A percentile compares a stretch with the other conserved stretches of the same genome.
Evolutionary conservation across 2,329 filamentous ascomycete genomes (phyloP).

Genomic region (Epichloe glyceriae): DNA sequence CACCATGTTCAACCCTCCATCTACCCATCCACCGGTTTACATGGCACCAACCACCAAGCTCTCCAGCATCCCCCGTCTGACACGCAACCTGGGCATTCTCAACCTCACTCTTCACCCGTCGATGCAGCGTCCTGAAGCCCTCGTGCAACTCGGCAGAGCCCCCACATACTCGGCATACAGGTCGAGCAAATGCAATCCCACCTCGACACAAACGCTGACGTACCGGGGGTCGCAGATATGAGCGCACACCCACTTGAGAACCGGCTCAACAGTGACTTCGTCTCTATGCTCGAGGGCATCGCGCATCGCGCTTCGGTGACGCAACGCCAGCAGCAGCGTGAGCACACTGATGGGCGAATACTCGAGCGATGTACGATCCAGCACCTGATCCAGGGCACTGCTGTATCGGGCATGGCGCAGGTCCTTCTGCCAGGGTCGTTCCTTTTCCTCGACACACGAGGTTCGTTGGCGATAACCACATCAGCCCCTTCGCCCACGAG

Average conservation of each 20-base stretch:
- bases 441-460: conserved; percentile 38
- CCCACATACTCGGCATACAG: conserved; percentile 73
- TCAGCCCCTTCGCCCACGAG: conserved; percentile 75
- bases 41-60: conserved; percentile 33
- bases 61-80: conserved; percentile 81
- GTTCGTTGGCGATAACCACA: conserved; percentile 72
- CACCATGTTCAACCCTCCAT: background rate
- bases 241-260: conserved; percentile 70
- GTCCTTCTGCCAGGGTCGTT: conserved; percentile 67
- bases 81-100: conserved; percentile 74
- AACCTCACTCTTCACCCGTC: conserved; percentile 61
- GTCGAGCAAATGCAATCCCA: conserved; percentile 70
- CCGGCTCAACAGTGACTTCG: conserved; percentile 66
- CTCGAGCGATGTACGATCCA: conserved; percentile 40
- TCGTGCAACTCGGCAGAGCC: conserved; percentile 60
- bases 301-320: conserved; percentile 75
- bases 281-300: conserved; percentile 70
- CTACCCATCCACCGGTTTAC: background rate
- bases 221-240: conserved; percentile 76
- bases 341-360: conserved; percentile 51
- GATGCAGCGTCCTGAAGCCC: conserved; percentile 55
- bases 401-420: conserved; percentile 68
- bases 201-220: conserved; percentile 68
- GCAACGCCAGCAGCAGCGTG: conserved; percentile 70
- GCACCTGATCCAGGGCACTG: conserved; percentile 65